A percentile compares a stretch with the other conserved stretches of the same genome.
phyloP scores from a whole-genome alignment of 192 early-diverging fungal genomes.

The Podila clonocystis region DNA sequence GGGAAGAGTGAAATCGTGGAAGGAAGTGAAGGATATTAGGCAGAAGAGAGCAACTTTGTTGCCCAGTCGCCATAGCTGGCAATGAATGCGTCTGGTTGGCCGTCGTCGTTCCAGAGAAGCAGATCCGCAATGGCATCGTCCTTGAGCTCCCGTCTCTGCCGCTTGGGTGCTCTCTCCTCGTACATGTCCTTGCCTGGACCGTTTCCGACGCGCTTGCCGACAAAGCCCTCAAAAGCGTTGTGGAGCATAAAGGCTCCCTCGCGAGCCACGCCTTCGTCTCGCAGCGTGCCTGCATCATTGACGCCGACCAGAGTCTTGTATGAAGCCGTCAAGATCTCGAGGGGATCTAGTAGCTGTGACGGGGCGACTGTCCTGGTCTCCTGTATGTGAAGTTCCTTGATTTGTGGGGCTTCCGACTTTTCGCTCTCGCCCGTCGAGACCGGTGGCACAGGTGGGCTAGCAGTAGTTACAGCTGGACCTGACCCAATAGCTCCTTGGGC shows the following conservation, averaged over 20 bases:
- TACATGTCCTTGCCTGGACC: conserved; percentile 40
- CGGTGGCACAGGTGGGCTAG: not conserved
- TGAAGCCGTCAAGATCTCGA: conserved; percentile 23
- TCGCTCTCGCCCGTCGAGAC: not conserved
- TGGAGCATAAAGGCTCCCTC: conserved; percentile 23
- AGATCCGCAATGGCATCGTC: conserved; percentile 14
- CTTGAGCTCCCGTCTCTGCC: conserved; percentile 1
- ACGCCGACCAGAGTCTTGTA: conserved; percentile 26
- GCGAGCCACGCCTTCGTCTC: conserved; percentile 3
- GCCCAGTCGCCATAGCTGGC: conserved; percentile 40
- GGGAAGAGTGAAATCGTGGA: too few relatives aligned
- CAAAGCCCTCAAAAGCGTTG: conserved; percentile 46
- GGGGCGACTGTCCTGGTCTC: conserved; percentile 5
- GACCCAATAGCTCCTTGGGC: too few relatives aligned
- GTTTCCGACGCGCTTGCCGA: conserved; percentile 40
- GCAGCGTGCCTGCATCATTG: conserved; percentile 2
- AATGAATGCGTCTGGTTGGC: conserved; percentile 28
- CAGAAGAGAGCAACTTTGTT: not conserved
- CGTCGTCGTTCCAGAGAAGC: conserved; percentile 19
- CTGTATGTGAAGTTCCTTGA: conserved; percentile 31
- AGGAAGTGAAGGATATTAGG: too few relatives aligned
- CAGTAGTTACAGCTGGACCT: not conserved
- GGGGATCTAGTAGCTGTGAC: conserved; percentile 18
- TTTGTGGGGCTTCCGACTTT: conserved; percentile 14
- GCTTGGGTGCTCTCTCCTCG: conserved; percentile 11